These are phyloP conservation scores for Spatholobus suberectus DNA, from an alignment of 306 rosid species.

Conservation along the genomic window DNA sequence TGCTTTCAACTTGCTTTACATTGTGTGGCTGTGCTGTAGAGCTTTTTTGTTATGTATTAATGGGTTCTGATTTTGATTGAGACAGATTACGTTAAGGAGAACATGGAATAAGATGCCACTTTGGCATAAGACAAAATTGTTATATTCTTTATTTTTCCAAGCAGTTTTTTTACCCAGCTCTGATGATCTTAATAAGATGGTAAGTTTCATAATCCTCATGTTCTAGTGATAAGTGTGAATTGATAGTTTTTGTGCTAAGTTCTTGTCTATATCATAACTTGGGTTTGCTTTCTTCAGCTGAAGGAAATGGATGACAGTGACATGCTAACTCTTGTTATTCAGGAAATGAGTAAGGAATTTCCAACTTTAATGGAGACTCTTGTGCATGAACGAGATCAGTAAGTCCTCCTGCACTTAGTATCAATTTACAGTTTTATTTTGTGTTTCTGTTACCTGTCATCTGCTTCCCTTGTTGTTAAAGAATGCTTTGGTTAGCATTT, in stretches of 20 bases:
- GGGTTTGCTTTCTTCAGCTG: conserved; percentile 62
- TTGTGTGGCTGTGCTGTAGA: conserved; percentile 15
- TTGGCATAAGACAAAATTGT: conserved; percentile 85
- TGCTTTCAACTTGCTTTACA: conserved; percentile 27
- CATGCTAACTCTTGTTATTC: conserved; percentile 88
- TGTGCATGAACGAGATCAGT: conserved; percentile 94
- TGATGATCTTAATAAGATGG: conserved; percentile 84
- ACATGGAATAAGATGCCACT: conserved; percentile 95
- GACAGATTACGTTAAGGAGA: conserved; percentile 85
- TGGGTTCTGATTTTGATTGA: conserved; percentile 40
- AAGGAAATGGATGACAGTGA: conserved; percentile 93
- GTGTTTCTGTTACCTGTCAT: conserved; percentile 4
- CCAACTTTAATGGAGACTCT: conserved; percentile 98
- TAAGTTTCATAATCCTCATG: conserved; percentile 41
- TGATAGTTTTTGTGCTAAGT: neutral
- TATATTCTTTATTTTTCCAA: conserved; percentile 73
- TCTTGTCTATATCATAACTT: conserved; percentile 36
- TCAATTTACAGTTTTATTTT: conserved; percentile 33
- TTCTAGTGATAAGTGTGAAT: conserved; percentile 30
- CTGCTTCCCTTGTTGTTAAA: conserved; percentile 14
- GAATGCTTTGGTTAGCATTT: conserved; percentile 26
- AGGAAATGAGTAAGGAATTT: conserved; percentile 89
- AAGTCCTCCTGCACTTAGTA: conserved; percentile 43
- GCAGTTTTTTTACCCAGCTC: conserved; percentile 85
- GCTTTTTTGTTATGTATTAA: conserved; percentile 22